Evolutionary conservation across 805 yeast species (phyloP).

Genomic region (Henningerozyma blattae): DNA sequence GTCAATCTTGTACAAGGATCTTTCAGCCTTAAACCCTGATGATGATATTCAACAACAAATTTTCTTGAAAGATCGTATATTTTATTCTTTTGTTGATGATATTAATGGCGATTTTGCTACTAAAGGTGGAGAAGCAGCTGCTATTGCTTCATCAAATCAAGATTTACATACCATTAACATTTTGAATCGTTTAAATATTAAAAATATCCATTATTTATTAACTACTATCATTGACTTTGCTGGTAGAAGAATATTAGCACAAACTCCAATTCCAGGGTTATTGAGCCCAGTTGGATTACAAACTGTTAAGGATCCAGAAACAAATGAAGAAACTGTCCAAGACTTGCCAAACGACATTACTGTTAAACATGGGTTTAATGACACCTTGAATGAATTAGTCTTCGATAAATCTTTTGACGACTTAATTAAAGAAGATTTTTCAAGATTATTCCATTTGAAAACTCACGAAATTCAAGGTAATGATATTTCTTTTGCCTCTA

Average conservation of each 20-base stretch:
- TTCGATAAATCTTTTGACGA: slow-evolving; percentile 41
- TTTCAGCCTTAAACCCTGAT: slow-evolving; percentile 70
- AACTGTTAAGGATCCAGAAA: slow-evolving; percentile 29
- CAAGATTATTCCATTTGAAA: slow-evolving; percentile 70
- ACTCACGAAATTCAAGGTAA: slow-evolving; percentile 40
- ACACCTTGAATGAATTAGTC: slow-evolving; percentile 39
- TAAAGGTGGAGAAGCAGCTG: slow-evolving; percentile 77
- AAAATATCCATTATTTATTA: slow-evolving; percentile 56
- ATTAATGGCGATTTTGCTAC: slow-evolving; percentile 42
- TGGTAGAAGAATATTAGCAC: slow-evolving; percentile 82
- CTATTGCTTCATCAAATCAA: slow-evolving; percentile 65
- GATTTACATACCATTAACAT: slow-evolving; percentile 65
- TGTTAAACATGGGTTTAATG: slow-evolving; percentile 67
- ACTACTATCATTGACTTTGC: slow-evolving; percentile 84
- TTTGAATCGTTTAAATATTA: slow-evolving; percentile 52
- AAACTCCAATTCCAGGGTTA: slow-evolving; percentile 89
- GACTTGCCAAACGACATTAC: slow-evolving; percentile 30
- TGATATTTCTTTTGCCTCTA: slow-evolving; percentile 56
- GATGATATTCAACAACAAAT: slow-evolving; percentile 53
- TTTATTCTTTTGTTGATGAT: slow-evolving; percentile 71
- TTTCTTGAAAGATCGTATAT: slow-evolving; percentile 70
- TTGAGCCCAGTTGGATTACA: slow-evolving; percentile 30
- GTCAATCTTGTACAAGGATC: slow-evolving; percentile 59
- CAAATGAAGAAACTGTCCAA: slow-evolving; percentile 28
- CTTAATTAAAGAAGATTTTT: slow-evolving; percentile 42